Evolutionary conservation across 1,284 basidiomycete genomes (phyloP).

Genomic region (Cryptococcus maquisensis): DNA sequence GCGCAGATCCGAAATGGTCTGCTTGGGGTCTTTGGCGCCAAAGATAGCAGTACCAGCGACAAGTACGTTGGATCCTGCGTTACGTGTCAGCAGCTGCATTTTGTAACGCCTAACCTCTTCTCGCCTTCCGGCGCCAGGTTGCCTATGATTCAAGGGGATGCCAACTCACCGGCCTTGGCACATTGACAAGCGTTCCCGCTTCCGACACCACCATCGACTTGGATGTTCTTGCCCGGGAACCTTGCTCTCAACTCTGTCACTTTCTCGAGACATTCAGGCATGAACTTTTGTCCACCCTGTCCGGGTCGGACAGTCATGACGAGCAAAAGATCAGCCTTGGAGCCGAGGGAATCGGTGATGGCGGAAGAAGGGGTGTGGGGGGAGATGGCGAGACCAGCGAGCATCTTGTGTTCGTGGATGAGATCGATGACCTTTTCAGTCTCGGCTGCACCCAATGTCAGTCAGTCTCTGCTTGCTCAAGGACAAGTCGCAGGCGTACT

Average conservation of each 20-base stretch:
- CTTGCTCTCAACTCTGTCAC: constrained; percentile 84
- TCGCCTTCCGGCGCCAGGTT: not conserved
- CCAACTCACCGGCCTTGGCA: constrained; percentile 73
- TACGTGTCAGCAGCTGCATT: not conserved
- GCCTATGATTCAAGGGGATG: not conserved
- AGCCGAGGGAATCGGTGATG: constrained; percentile 76
- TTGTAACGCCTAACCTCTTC: not conserved
- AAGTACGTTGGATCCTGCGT: constrained; percentile 87
- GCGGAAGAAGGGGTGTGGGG: constrained; percentile 81
- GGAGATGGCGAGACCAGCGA: constrained; percentile 88
- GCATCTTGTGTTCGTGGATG: constrained; percentile 69
- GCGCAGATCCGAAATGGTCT: constrained; percentile 71
- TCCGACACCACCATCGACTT: constrained; percentile 96
- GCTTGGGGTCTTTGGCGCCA: constrained; percentile 68
- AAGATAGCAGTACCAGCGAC: constrained; percentile 98
- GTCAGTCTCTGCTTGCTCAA: not conserved
- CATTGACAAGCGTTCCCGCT: constrained; percentile 85
- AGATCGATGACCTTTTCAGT: constrained; percentile 67
- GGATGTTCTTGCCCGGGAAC: constrained; percentile 82
- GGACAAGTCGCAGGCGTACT: constrained; percentile 54
- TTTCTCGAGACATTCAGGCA: constrained; percentile 74
- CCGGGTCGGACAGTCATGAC: constrained; percentile 98
- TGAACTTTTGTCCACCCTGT: constrained; percentile 93
- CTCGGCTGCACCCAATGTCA: constrained; percentile 43
- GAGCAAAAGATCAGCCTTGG: constrained; percentile 83